phyloP scores from a whole-genome alignment of 768 basidiomycete species.

The Baorangia bicolor region DNA sequence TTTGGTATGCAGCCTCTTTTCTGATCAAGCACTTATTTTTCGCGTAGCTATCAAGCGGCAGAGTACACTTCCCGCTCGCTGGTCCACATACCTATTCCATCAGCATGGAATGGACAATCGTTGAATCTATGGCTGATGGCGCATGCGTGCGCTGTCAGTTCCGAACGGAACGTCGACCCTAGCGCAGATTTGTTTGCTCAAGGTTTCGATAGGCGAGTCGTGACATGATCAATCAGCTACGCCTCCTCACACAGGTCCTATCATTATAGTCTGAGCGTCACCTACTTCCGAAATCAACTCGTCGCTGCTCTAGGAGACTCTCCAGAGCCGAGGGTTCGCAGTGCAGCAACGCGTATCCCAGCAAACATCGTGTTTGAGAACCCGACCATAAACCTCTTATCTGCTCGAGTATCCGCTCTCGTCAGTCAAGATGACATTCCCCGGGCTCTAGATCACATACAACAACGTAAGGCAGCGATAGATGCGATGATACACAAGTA shows the following conservation, averaged over 20 bases:
- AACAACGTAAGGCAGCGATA: conserved; percentile 2
- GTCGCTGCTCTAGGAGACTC: conserved; percentile 25
- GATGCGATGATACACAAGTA: conserved; percentile 42
- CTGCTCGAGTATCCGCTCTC: neutral
- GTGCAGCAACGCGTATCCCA: conserved; percentile 23
- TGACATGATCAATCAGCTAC: neutral
- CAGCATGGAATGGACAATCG: neutral
- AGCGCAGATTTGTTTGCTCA: conserved; percentile 26
- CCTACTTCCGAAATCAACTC: conserved; percentile 23
- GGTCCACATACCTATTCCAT: neutral
- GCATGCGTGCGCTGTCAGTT: neutral
- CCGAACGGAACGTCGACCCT: neutral
- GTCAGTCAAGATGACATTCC: neutral
- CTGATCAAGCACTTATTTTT: neutral
- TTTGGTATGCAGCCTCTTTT: neutral
- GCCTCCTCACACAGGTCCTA: neutral
- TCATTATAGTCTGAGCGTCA: conserved; percentile 21
- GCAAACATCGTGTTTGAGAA: conserved; percentile 36
- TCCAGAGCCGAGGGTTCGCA: conserved; percentile 19
- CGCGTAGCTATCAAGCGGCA: conserved; percentile 1
- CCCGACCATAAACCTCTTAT: conserved; percentile 28
- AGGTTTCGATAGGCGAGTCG: conserved; percentile 34
- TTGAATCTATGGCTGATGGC: conserved; percentile 15
- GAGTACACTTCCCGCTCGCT: neutral
- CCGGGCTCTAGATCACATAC: neutral